phyloP scores from a whole-genome alignment of 176 grass and related monocot species.

The Lolium multiflorum region DNA sequence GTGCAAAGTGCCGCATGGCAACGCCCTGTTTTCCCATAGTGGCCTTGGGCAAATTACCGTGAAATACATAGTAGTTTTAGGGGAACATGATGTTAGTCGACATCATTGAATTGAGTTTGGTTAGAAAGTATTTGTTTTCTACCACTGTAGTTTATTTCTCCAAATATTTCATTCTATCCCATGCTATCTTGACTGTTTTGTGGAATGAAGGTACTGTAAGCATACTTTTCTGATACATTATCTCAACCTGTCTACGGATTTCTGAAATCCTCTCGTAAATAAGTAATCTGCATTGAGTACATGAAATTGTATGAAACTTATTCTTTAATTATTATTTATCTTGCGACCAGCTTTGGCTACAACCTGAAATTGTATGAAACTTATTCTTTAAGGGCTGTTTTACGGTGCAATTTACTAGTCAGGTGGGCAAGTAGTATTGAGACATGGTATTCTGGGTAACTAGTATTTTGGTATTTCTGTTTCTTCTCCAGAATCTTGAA shows the following conservation, averaged over 20 bases:
- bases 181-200: not conserved
- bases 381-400: too few species aligned
- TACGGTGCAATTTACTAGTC: too few species aligned
- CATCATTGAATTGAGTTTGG: not conserved
- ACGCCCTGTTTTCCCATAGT: too few species aligned
- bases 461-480: too few species aligned
- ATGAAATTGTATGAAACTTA: not conserved
- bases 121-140: not conserved
- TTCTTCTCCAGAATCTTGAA: too few species aligned
- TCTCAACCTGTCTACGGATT: not conserved
- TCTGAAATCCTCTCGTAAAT: not conserved
- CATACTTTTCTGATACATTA: not conserved
- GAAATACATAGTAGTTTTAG: not conserved
- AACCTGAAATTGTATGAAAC: constrained; percentile 5
- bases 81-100: too few species aligned
- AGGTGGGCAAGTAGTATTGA: too few species aligned
- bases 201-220: too few species aligned
- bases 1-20: too few species aligned
- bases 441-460: too few species aligned
- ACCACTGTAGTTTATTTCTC: not conserved
- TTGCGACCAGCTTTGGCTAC: not conserved
- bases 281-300: not conserved
- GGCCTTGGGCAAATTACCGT: not conserved
- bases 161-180: too few species aligned
- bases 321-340: not conserved